These are phyloP conservation scores for Collybia mongolica DNA, from an alignment of 768 basidiomycete species.

Conservation along the genomic window DNA sequence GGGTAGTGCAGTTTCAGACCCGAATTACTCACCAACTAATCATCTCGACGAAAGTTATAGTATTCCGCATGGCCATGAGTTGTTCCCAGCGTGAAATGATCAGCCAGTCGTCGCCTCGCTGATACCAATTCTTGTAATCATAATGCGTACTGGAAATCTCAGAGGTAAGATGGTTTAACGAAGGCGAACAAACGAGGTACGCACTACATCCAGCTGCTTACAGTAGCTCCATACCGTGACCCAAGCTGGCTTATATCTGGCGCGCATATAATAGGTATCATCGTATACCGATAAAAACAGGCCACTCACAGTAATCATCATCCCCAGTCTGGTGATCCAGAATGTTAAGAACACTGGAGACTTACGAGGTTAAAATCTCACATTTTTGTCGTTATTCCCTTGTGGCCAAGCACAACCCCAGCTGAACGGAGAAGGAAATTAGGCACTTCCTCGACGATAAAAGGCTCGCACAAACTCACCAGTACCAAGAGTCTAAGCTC, in stretches of 20 bases:
- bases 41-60: slow-evolving; percentile 60
- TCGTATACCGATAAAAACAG: background rate
- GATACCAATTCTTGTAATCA: slow-evolving; percentile 64
- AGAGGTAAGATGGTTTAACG: background rate
- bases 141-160: slow-evolving; percentile 47
- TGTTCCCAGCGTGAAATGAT: slow-evolving; percentile 72
- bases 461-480: slow-evolving; percentile 27
- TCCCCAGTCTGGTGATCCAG: slow-evolving; percentile 33
- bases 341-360: slow-evolving; percentile 2
- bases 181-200: slow-evolving; percentile 10
- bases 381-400: slow-evolving; percentile 40
- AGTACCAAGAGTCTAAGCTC: slow-evolving; percentile 48
- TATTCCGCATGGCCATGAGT: slow-evolving; percentile 55
- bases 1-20: background rate
- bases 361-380: slow-evolving; percentile 16
- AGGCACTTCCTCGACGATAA: background rate
- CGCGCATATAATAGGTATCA: background rate
- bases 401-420: slow-evolving; percentile 69
- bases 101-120: slow-evolving; percentile 68
- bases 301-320: slow-evolving; percentile 44
- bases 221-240: slow-evolving; percentile 39
- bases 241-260: slow-evolving; percentile 44
- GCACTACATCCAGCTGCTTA: slow-evolving; percentile 49
- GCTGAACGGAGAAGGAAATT: slow-evolving; percentile 17
- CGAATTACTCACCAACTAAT: slow-evolving; percentile 52